phyloP scores from a whole-genome alignment of 345 rosid genomes.

The Clausena lansium region DNA sequence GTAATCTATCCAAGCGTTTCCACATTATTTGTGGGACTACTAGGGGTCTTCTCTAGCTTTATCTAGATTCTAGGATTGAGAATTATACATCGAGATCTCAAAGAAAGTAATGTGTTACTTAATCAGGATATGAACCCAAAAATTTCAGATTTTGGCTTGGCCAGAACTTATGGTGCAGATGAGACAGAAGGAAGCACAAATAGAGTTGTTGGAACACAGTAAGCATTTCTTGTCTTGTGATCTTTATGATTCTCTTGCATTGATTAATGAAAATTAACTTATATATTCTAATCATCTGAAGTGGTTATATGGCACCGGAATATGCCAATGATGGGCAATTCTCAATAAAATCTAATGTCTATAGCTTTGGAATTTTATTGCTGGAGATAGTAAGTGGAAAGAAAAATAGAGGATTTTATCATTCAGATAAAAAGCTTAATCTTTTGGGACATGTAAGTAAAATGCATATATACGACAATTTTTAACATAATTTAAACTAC shows the following conservation, averaged over 20 bases:
- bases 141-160: conserved; percentile 38
- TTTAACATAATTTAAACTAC: background rate
- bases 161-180: conserved; percentile 33
- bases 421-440: conserved; percentile 15
- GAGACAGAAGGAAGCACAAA: conserved; percentile 31
- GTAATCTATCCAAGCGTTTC: too few species aligned
- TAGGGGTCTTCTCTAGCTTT: too few species aligned
- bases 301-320: conserved; percentile 44
- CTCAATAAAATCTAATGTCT: conserved; percentile 43
- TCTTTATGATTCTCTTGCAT: background rate
- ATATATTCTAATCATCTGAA: conserved; percentile 4
- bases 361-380: conserved; percentile 40
- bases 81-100: too few species aligned
- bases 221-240: background rate
- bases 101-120: conserved; percentile 39
- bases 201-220: conserved; percentile 36
- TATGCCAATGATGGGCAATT: conserved; percentile 40
- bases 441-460: conserved; percentile 34
- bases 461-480: background rate
- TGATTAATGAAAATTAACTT: background rate
- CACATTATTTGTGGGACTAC: too few species aligned
- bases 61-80: too few species aligned
- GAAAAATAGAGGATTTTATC: conserved; percentile 33
- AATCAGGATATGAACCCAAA: conserved; percentile 36
- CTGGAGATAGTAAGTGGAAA: conserved; percentile 38